Percentiles rank a stretch among this genome's conserved stretches.
These are phyloP conservation scores for Tausonia pullulans DNA, from an alignment of 1,284 basidiomycete species.

Conservation along the genomic window DNA sequence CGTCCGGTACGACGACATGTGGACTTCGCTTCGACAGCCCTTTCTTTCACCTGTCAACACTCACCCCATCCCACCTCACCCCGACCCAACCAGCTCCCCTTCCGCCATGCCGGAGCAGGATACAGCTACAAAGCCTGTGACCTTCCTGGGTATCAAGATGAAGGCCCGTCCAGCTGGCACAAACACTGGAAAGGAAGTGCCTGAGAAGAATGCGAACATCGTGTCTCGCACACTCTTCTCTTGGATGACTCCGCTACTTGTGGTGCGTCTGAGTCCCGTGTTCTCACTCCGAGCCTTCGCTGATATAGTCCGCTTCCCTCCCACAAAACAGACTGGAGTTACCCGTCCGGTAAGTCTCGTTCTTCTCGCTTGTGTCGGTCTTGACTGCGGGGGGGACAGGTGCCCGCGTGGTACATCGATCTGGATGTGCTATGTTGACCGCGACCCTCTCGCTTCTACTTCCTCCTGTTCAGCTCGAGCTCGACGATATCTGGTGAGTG, in stretches of 20 bases:
- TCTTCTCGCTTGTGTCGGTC: neutral
- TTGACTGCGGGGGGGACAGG: neutral
- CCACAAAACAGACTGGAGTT: neutral
- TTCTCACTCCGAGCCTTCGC: neutral
- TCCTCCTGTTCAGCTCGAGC: neutral
- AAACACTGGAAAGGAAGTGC: neutral
- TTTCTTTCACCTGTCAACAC: no score
- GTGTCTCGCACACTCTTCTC: slow-evolving; percentile 1
- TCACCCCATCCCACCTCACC: no score
- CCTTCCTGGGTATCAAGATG: no score
- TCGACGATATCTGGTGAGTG: slow-evolving; percentile 15
- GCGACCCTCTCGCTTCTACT: neutral
- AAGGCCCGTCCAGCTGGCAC: no score
- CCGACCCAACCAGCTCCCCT: no score
- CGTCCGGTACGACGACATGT: no score
- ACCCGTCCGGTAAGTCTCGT: slow-evolving; percentile 5
- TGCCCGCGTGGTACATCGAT: no score
- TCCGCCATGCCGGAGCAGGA: no score
- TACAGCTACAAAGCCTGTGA: no score
- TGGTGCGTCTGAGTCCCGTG: neutral
- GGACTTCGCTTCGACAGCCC: no score
- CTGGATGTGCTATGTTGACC: neutral
- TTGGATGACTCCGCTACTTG: slow-evolving; percentile 11
- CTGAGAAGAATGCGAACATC: slow-evolving; percentile 1
- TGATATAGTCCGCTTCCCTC: neutral